Base-by-base conservation (phyloP, 805 yeast species). In the Saitoella complicata region DNA sequence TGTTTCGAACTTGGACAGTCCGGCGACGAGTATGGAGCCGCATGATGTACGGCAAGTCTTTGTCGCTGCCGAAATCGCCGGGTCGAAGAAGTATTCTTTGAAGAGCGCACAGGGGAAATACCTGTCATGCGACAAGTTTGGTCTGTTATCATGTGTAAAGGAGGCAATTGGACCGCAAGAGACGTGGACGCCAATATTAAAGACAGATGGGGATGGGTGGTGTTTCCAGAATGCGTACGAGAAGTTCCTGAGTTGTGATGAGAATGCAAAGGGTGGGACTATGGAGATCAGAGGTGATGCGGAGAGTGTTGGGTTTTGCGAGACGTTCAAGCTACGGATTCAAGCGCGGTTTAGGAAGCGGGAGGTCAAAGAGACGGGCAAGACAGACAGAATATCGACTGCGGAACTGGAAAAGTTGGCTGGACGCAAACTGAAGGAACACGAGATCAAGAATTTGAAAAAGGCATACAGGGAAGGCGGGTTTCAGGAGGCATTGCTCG, bases 401-500 rank as follows among this genome's bases (percentile, higher is more conserved):
- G 21, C 21, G 4, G 21, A 21, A 21, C 4, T 21, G 21, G 21
- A 21, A 4, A 21, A 21, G 21, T 21, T 32, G 43, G 43, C 39
- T 34, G 38, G 38, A 5, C 34, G 43, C 10, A 21, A 29, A 4
- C 31, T 41, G 5, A 31, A 32, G 7, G 8, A 37, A n/a, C 38
- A 41, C 2, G 38, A 41, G n/a, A 30, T 31, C 21, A 33, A 35
- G 31, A 4, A 9, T 3, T n/a, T 41, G 7, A 41, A 41, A 13
- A 13, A 33, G 9, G 43, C 43, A 7, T 13, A 8, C 13, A 11
- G 29, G 11, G 31, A 41, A 10, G 43, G 43, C 11, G n/a, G 12
- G 5, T n/a, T 41, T 7, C 43, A 35, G 29, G 43, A 41, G 34
- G 43, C 43, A 6, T 12, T 41, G 31, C 43, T 41, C 11, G 43